Evolutionary conservation across 345 rosid species (phyloP), one percentile per base, ranked within the genome.

Genomic region (Murraya koenigii): DNA sequence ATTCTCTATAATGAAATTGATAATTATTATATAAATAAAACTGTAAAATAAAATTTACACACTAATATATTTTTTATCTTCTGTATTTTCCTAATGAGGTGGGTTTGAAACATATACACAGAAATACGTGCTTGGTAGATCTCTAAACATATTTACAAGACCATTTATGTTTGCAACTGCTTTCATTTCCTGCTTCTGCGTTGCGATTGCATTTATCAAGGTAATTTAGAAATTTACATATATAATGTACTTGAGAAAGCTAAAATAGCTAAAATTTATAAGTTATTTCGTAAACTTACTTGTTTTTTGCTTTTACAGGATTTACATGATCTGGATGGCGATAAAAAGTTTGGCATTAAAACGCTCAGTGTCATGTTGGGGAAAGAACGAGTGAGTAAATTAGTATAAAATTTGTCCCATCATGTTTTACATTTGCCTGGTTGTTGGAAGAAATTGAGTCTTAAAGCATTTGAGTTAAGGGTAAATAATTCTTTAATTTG

Each of bases 281-380:
- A 52, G 7, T 5, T 17, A 6, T 52, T 44, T 44, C 49, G 17
- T 19, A 15, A 19, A 17, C 0, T 52, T 52, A 15, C 56, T 33
- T 52, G 8, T 71, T 38, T 41, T 65, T 15, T 56, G 2, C 19
- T 1, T 32, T 41, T 19, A 39, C 66, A 85, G 88, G 88, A 85
- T 66, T 82, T 82, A 44, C 86, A 84, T 36, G 88, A 85, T 28
- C 79, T 83, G 19, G 79, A 85, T 25, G 88, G 88, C 1, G 84
- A 85, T 61, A 75, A 38, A 68, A 59, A 75, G 23, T 80, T 71
- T 38, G 84, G 86, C 7, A 80, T 85, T 38, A 79, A 69, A 22
- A 72, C 87, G 5, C 65, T 81, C 39, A 81, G 79, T 30, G 77
- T 81, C 54, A 76, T 69, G 41, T 49, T 84, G 22, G 87, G 87